phyloP scores from a whole-genome alignment of 805 yeast species.

The Citeromyces matritensis region DNA sequence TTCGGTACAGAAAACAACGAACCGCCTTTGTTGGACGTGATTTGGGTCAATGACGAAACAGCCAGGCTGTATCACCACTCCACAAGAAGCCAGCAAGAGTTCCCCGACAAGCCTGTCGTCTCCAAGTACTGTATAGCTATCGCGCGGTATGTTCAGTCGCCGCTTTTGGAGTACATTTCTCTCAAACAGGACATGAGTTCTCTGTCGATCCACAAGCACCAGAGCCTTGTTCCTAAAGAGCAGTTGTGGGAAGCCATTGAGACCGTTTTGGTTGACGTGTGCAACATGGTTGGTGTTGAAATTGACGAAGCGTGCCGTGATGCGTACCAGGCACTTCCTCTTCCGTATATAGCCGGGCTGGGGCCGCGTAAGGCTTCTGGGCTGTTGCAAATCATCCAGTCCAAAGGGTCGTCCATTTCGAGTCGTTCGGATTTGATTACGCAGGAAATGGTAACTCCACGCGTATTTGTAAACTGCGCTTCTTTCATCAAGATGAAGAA shows the following conservation, averaged over 20 bases:
- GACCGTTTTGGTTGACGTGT: slow-evolving; percentile 76
- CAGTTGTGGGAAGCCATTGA: slow-evolving; percentile 52
- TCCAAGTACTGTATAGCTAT: slow-evolving; percentile 77
- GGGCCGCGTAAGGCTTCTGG: slow-evolving; percentile 95
- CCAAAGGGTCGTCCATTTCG: slow-evolving; percentile 43
- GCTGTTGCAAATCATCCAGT: slow-evolving; percentile 64
- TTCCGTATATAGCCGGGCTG: slow-evolving; percentile 78
- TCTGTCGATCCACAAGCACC: slow-evolving; percentile 52
- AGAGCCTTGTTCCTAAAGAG: slow-evolving; percentile 53
- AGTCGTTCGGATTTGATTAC: slow-evolving; percentile 76
- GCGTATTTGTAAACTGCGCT: slow-evolving; percentile 81
- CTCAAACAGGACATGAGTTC: slow-evolving; percentile 63
- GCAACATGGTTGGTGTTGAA: slow-evolving; percentile 86
- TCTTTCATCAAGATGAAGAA: slow-evolving; percentile 73
- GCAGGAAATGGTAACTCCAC: slow-evolving; percentile 62
- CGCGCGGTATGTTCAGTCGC: slow-evolving; percentile 86
- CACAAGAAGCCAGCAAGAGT: slow-evolving; percentile 57
- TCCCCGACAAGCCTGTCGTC: slow-evolving; percentile 70
- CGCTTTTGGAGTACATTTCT: slow-evolving; percentile 79
- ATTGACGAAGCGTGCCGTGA: slow-evolving; percentile 80
- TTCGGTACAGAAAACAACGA: slow-evolving; percentile 15
- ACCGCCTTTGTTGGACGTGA: slow-evolving; percentile 46
- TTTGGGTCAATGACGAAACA: slow-evolving; percentile 88
- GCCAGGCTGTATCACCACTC: slow-evolving; percentile 82
- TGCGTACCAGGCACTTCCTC: slow-evolving; percentile 48